These are phyloP conservation scores for Pyrenochaeta sp. DNA, from an alignment of 2,329 filamentous ascomycete genomes.

Conservation along the genomic window DNA sequence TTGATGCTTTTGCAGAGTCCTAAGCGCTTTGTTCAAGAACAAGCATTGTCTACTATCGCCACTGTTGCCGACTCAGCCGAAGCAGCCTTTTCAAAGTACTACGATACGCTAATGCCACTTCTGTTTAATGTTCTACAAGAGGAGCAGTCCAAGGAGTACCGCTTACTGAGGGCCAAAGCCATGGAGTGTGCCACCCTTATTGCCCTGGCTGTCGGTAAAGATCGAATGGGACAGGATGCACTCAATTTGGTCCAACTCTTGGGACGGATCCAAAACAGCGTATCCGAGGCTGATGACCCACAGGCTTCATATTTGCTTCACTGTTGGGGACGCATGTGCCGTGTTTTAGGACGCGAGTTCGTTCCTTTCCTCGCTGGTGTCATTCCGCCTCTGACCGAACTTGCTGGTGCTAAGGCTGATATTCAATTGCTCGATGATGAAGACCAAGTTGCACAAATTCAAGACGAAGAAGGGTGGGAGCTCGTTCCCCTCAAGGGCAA, in stretches of 20 bases:
- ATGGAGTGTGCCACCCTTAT: slow-evolving; percentile 99
- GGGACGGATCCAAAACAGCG: slow-evolving; percentile 79
- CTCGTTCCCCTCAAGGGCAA: slow-evolving; percentile 96
- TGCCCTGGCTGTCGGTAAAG: slow-evolving; percentile 91
- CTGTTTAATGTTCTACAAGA: slow-evolving; percentile 87
- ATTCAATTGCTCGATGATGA: slow-evolving; percentile 96
- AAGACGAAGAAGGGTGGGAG: slow-evolving; percentile 97
- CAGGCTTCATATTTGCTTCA: slow-evolving; percentile 97
- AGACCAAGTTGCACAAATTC: slow-evolving; percentile 88
- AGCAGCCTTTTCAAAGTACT: slow-evolving; percentile 92
- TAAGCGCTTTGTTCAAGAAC: slow-evolving; percentile 96
- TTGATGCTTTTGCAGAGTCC: slow-evolving; percentile 88
- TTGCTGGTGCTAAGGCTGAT: slow-evolving; percentile 94
- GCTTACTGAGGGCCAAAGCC: slow-evolving; percentile 90
- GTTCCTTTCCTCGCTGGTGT: slow-evolving; percentile 90
- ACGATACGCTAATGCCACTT: slow-evolving; percentile 93
- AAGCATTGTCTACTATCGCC: slow-evolving; percentile 95
- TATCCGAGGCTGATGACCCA: slow-evolving; percentile 90
- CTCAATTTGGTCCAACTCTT: slow-evolving; percentile 86
- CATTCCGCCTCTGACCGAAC: slow-evolving; percentile 89
- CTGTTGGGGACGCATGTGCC: slow-evolving; percentile 99
- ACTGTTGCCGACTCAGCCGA: slow-evolving; percentile 99
- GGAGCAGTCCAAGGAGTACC: slow-evolving; percentile 92
- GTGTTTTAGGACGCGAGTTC: slow-evolving; percentile 89
- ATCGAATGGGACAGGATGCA: slow-evolving; percentile 87